phyloP scores from a whole-genome alignment of 805 yeast species.

The Debaryomyces maramus region DNA sequence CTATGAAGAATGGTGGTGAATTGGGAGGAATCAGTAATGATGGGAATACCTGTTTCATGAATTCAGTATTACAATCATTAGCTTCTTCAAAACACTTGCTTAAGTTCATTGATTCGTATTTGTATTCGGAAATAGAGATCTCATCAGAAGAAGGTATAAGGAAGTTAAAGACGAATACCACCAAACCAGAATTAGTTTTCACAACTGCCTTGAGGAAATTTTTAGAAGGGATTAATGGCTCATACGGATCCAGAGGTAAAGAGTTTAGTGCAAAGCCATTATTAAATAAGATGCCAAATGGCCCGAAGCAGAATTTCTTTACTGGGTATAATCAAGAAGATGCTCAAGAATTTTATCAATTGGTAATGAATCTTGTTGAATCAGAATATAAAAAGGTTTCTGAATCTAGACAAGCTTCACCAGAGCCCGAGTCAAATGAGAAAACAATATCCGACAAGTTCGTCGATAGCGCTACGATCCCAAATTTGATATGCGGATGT shows the following conservation, averaged over 20 bases:
- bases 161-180: slow-evolving; percentile 18
- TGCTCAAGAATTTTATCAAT: slow-evolving; percentile 94
- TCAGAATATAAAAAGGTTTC: slow-evolving; percentile 45
- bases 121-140: slow-evolving; percentile 31
- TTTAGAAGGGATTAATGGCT: slow-evolving; percentile 59
- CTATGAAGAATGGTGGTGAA: slow-evolving; percentile 63
- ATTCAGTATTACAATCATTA: slow-evolving; percentile 79
- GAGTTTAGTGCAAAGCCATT: slow-evolving; percentile 62
- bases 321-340: slow-evolving; percentile 92
- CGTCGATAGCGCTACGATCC: slow-evolving; percentile 21
- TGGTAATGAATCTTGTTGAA: slow-evolving; percentile 66
- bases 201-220: slow-evolving; percentile 54
- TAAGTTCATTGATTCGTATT: slow-evolving; percentile 51
- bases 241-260: slow-evolving; percentile 50
- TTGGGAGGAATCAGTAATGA: slow-evolving; percentile 87
- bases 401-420: slow-evolving; percentile 21
- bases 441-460: slow-evolving; percentile 12
- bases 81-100: slow-evolving; percentile 68
- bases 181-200: slow-evolving; percentile 39
- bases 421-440: slow-evolving; percentile 19
- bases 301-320: slow-evolving; percentile 75
- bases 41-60: slow-evolving; percentile 95
- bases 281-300: slow-evolving; percentile 69
- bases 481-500: slow-evolving; percentile 35
- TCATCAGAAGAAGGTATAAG: slow-evolving; percentile 13